Evolutionary conservation across 257 asterid genomes (phyloP), one percentile per base, ranked within the genome.

Genomic region (Nicotiana noctiflora): DNA sequence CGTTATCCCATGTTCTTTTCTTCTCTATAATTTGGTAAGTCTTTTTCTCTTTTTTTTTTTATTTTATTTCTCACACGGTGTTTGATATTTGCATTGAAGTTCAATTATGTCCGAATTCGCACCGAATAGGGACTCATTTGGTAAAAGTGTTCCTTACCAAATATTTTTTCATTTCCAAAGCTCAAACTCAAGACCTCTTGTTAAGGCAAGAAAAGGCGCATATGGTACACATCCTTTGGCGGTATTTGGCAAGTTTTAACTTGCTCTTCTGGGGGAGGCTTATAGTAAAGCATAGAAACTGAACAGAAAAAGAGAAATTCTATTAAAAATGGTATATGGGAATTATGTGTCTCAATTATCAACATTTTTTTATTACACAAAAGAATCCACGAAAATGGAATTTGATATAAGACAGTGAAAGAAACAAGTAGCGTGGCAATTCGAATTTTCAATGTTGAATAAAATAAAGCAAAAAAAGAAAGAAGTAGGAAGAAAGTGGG

Each of bases 401-500:
- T 70, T 70, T 68, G 6, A n/a, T 44, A 21, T 21, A 6, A 11
- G 32, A 19, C 1, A 0, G 19, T 21, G 59, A 70, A 70, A 44
- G 77, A 17, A 44, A 70, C 57, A 70, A 44, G 12, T 68, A 5
- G 13, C 12, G 56, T 37, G 57, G n/a, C 12, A 10, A 40, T 40
- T 40, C 8, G 49, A 40, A 40, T 8, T 40, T 40, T 40, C 49
- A 40, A 40, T 40, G 49, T 8, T 8, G 13, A 44, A 21, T 21
- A 70, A 70, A 70, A 40, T 40, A 21, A 72, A 72, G 8, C 61
- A 49, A 49, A 51, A 51, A 51, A 49, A 74, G 78, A 74, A 74
- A 59, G 78, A 74, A 49, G 78, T 74, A 49, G 78, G 61, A 74
- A 74, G 40, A 25, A 49, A 74, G 78, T 74, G 78, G 78, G 34